Conservation (phyloP, 495 filamentous ascomycete genomes). For the Aspergillus egyptiacus region DNA sequence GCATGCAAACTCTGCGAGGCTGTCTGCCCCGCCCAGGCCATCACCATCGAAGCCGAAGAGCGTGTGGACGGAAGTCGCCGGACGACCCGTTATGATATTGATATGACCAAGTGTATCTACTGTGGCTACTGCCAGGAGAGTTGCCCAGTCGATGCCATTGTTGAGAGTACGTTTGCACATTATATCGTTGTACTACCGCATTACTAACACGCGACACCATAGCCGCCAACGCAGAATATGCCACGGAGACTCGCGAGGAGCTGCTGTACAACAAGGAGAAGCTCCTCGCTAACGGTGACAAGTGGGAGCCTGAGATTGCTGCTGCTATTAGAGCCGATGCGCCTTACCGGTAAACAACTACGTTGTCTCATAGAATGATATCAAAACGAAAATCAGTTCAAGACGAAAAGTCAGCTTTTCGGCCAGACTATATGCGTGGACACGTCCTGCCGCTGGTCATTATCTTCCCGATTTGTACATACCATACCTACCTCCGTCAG, state of each 20-base stretch:
- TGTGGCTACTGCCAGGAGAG: conserved; percentile 99
- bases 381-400: conserved; percentile 11
- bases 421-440: conserved; percentile 8
- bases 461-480: conserved; percentile 34
- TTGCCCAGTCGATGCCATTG: conserved; percentile 96
- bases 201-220: conserved; percentile 17
- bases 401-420: conserved; percentile 15
- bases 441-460: conserved; percentile 4
- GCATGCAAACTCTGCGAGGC: conserved; percentile 99
- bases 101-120: conserved; percentile 99
- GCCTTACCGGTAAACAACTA: conserved; percentile 65
- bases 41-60: conserved; percentile 98
- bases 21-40: conserved; percentile 92
- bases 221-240: conserved; percentile 94
- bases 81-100: conserved; percentile 97
- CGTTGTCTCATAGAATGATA: conserved; percentile 10
- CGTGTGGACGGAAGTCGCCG: conserved; percentile 89
- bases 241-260: conserved; percentile 95
- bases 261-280: conserved; percentile 98
- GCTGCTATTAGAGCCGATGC: conserved; percentile 84
- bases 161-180: conserved; percentile 57
- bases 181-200: background rate
- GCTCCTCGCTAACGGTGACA: conserved; percentile 82
- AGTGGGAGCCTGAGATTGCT: conserved; percentile 97
- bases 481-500: conserved; percentile 21